Evolutionary conservation across 805 yeast genomes (phyloP).

Genomic region (Ogataea paradorogensis): DNA sequence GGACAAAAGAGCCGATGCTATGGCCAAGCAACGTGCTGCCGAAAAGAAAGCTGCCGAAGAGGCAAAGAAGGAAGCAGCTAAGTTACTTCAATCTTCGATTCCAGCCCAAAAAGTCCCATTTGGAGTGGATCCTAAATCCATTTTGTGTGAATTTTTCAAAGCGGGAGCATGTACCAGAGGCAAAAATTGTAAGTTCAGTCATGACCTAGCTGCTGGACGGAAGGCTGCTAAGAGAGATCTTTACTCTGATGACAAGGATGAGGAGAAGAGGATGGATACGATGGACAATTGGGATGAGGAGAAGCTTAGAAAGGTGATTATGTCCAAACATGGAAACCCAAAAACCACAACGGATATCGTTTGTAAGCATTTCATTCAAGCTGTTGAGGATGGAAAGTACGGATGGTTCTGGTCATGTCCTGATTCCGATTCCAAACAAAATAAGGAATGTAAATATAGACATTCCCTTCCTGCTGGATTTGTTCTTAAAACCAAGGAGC

Average conservation of each 20-base stretch:
- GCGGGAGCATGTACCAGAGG: slow-evolving; percentile 82
- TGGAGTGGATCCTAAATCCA: slow-evolving; percentile 96
- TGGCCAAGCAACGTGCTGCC: slow-evolving; percentile 70
- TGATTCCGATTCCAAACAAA: slow-evolving; percentile 66
- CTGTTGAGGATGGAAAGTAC: slow-evolving; percentile 94
- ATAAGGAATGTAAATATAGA: slow-evolving; percentile 76
- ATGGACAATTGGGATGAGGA: slow-evolving; percentile 98
- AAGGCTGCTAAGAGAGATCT: slow-evolving; percentile 88
- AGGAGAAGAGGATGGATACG: slow-evolving; percentile 55
- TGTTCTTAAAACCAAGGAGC: slow-evolving; percentile 95
- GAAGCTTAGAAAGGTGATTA: slow-evolving; percentile 79
- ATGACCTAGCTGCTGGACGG: slow-evolving; percentile 81
- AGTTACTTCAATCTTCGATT: slow-evolving; percentile 62
- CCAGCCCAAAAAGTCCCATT: slow-evolving; percentile 85
- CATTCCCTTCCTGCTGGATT: slow-evolving; percentile 97
- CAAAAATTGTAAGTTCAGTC: slow-evolving; percentile 86
- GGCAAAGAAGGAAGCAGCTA: slow-evolving; percentile 84
- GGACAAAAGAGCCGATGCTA: slow-evolving; percentile 43
- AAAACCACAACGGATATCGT: slow-evolving; percentile 92
- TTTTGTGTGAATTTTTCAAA: slow-evolving; percentile 86
- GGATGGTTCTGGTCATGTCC: slow-evolving; percentile 99
- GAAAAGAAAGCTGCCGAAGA: slow-evolving; percentile 88
- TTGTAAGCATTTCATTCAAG: slow-evolving; percentile 91
- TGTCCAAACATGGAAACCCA: slow-evolving; percentile 92
- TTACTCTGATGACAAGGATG: slow-evolving; percentile 79